Conservation (phyloP, 768 basidiomycete species). For the Phaeotremella fagi region DNA sequence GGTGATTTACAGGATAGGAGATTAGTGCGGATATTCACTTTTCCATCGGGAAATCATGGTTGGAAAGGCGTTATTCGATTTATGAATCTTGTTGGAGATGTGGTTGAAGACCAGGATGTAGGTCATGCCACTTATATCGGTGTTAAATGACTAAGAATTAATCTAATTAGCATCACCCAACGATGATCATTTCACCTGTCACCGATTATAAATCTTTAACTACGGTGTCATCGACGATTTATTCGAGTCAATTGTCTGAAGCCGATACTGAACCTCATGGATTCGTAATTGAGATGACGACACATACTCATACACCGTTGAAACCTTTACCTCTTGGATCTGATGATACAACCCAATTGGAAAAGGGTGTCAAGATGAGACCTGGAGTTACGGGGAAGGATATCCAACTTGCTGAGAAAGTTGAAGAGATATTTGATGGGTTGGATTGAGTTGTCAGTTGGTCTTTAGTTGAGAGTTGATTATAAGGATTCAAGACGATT, state of each 20-base stretch:
- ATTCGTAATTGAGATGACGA: conserved; percentile 30
- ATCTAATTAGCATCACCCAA: conserved; percentile 40
- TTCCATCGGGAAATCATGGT: conserved; percentile 18
- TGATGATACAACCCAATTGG: background rate
- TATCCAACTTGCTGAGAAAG: conserved; percentile 23
- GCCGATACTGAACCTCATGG: background rate
- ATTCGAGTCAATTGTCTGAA: too few relatives aligned
- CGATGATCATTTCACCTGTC: conserved; percentile 24
- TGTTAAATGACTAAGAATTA: too few relatives aligned
- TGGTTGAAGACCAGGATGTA: conserved; percentile 27
- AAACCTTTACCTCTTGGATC: conserved; percentile 6
- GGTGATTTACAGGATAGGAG: conserved; percentile 25
- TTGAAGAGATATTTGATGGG: conserved; percentile 14
- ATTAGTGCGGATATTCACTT: conserved; percentile 23
- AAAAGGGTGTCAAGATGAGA: conserved; percentile 12
- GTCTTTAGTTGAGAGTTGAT: too few relatives aligned
- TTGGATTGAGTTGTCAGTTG: background rate
- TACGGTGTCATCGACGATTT: background rate
- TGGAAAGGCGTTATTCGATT: conserved; percentile 20
- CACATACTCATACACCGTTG: conserved; percentile 38
- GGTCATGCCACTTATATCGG: too few relatives aligned
- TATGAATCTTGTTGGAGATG: conserved; percentile 1
- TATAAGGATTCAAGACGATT: too few relatives aligned
- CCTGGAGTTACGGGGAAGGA: conserved; percentile 38
- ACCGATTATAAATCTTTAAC: conserved; percentile 17